Conservation (phyloP, 2,329 filamentous ascomycete genomes). For the Botrytis pseudocinerea region DNA sequence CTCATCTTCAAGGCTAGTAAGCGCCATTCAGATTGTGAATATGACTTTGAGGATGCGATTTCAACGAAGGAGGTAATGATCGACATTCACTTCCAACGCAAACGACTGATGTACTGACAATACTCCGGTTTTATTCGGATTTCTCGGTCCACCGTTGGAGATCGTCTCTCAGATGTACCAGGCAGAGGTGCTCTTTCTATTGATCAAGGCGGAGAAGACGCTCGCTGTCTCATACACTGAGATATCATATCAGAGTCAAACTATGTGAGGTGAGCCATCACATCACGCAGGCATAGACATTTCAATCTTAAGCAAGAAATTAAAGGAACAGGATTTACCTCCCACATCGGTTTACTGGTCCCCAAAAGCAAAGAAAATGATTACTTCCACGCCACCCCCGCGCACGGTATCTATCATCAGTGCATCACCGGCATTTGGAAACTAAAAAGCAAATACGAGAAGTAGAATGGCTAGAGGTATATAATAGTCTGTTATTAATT, state of each 20-base stretch:
- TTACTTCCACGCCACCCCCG: neutral
- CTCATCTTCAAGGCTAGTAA: neutral
- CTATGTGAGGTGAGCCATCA: neutral
- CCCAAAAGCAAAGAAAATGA: neutral
- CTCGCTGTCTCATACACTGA: neutral
- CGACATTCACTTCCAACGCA: neutral
- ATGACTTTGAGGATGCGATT: neutral
- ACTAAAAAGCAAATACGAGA: slow-evolving; percentile 1
- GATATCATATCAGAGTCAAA: neutral
- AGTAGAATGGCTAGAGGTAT: neutral
- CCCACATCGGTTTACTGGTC: neutral
- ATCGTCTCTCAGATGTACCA: neutral
- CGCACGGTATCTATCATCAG: neutral
- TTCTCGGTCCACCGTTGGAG: neutral
- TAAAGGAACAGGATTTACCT: neutral
- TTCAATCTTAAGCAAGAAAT: neutral
- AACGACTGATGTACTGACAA: neutral
- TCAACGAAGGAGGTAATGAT: neutral
- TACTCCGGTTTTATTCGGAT: neutral
- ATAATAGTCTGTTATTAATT: neutral
- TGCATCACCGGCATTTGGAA: slow-evolving; percentile 6
- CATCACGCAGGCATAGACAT: neutral
- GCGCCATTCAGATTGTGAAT: neutral
- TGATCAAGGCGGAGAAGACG: too few species aligned
- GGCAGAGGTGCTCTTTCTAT: neutral